Evolutionary conservation across 371 early-diverging fungal genomes (phyloP).

Genomic region (Blastocladiella emersonii): DNA sequence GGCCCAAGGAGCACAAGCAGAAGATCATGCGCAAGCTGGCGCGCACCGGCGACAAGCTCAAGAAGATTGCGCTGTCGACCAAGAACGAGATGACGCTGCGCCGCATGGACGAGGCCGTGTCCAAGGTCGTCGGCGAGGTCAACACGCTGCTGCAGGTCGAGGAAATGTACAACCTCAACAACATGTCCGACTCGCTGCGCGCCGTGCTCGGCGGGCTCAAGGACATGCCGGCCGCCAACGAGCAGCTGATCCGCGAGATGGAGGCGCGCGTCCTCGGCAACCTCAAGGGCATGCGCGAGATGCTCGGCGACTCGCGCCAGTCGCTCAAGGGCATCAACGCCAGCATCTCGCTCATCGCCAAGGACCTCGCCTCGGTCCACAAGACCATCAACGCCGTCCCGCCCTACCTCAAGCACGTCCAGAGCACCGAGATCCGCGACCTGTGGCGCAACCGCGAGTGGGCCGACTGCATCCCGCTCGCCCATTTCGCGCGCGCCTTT

Average conservation of each 20-base stretch:
- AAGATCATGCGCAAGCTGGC: neutral
- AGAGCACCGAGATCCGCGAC: slow-evolving; percentile 1
- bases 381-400: neutral
- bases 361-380: neutral
- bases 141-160: slow-evolving; percentile 3
- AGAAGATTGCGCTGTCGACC: neutral
- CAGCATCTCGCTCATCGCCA: neutral
- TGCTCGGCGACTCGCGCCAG: neutral
- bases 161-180: slow-evolving; percentile 1
- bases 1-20: neutral
- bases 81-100: neutral
- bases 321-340: neutral
- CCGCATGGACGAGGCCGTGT: neutral
- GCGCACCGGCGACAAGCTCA: neutral
- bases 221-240: neutral
- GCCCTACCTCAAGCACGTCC: neutral
- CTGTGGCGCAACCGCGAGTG: slow-evolving; percentile 3
- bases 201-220: neutral
- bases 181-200: slow-evolving; percentile 1
- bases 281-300: neutral
- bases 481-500: neutral
- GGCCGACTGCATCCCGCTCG: neutral
- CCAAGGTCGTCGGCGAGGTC: neutral
- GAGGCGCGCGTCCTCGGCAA: neutral
- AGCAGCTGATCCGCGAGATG: neutral